Base-by-base conservation (phyloP, 495 filamentous ascomycete species). In the Penicillium verhagenii region DNA sequence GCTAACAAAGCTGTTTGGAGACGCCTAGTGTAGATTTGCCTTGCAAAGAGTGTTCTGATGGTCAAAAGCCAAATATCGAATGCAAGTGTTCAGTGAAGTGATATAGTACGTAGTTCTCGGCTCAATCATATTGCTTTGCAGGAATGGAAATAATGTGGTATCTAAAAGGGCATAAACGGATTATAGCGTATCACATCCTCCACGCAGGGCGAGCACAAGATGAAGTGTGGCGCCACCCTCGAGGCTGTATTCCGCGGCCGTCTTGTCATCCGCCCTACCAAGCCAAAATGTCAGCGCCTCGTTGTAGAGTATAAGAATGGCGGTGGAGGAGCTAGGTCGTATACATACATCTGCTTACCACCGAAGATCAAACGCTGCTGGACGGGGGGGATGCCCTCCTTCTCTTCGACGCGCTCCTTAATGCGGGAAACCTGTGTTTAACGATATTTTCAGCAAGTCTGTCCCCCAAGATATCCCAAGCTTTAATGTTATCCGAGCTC, bases 351-450 rank as follows among this genome's bases (percentile, higher is more conserved):
- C 67, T 98, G 94, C 75, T 98, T 98, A 57, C 94, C 94, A 40
- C 92, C 91, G 65, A 84, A 97, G 67, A 98, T 98, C 47, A 98
- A 76, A 31, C 95, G 86, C 77, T 98, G 94, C 72, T 98, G 94
- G 21, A 96, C 93, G 16, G 94, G 94, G 25, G 94, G 94, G 67
- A 98, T 97, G 23, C 94, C 94, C 71, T 97, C 95, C 69, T 96
- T 96, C 76, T 97, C 94, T 71, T 98, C 94, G 31, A 98, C 94
- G 56, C 90, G 90, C 77, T 97, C 95, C 79, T 98, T 98, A 79
- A 98, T 96, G 60, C 88, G 83, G 39, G 89, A 87, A 63, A 97
- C 90, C 91, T 96, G 56, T 26, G 18, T 28, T 40, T 39, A 39
- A 19, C 53, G 16, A 45, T 11, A 16, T 39, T 33, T n/a, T 59